A percentile compares a stretch with the other conserved stretches of the same genome.
Conservation (phyloP, 148 eudicot species). For the Camellia granthamiana region DNA sequence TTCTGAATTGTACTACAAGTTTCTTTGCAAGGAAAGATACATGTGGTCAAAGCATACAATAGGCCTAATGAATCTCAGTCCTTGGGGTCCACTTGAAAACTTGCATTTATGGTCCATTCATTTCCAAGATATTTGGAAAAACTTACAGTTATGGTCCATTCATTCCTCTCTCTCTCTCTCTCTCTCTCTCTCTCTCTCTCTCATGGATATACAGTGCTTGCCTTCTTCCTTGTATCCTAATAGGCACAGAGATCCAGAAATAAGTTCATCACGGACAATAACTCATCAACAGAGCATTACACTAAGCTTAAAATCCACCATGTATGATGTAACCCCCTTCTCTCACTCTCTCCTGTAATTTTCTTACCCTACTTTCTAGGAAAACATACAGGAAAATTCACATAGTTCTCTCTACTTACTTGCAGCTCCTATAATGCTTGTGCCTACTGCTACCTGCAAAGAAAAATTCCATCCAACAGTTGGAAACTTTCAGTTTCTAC, state of each 20-base stretch:
- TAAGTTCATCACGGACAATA: constrained; percentile 16
- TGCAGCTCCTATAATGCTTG: constrained; percentile 8
- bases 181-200: constrained; percentile 9
- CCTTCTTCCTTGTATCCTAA: constrained; percentile 20
- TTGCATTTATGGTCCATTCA: not conserved
- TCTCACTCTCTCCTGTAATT: not conserved
- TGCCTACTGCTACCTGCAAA: constrained; percentile 16
- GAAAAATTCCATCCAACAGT: constrained; percentile 8
- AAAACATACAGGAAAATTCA: not conserved
- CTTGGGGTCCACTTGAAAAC: not conserved
- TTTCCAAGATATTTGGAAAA: constrained; percentile 11
- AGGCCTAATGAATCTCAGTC: not conserved
- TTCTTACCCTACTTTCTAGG: not conserved
- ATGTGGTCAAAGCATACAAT: not conserved
- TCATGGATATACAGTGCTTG: constrained; percentile 19
- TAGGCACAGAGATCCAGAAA: constrained; percentile 6
- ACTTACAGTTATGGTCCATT: not conserved
- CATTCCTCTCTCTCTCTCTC: constrained; percentile 1
- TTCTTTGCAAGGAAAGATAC: not conserved
- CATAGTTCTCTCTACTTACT: not conserved
- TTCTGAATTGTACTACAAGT: not conserved
- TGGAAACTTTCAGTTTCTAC: constrained; percentile 18
- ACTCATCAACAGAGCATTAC: constrained; percentile 13
- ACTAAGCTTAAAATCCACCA: constrained; percentile 13
- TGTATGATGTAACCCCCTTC: constrained; percentile 18